These are phyloP conservation scores for Zalerion maritima DNA, from an alignment of 495 filamentous ascomycete genomes.

Conservation along the genomic window DNA sequence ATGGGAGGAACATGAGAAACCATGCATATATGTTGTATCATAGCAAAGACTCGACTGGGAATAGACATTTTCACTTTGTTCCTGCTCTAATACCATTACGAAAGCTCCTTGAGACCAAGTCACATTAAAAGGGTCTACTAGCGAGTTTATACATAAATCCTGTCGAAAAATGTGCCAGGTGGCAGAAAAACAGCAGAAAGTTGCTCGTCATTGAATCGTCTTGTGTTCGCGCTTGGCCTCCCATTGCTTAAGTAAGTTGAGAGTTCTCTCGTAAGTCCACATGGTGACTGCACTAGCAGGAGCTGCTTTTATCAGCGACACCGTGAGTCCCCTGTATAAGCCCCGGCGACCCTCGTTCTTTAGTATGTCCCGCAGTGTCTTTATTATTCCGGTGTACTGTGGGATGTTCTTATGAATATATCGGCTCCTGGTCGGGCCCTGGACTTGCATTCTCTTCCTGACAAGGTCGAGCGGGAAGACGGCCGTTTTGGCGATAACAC, in stretches of 20 bases:
- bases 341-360: constrained; percentile 60
- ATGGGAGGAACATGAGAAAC: too few relatives aligned
- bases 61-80: too few relatives aligned
- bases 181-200: too few relatives aligned
- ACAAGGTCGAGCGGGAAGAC: constrained; percentile 93
- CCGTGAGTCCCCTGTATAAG: constrained; percentile 74
- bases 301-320: constrained; percentile 85
- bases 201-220: too few relatives aligned
- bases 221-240: constrained; percentile 14
- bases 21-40: too few relatives aligned
- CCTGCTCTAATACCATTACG: too few relatives aligned
- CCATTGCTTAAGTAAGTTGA: constrained; percentile 41
- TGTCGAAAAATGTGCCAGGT: too few relatives aligned
- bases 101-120: too few relatives aligned
- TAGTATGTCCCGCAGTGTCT: constrained; percentile 52
- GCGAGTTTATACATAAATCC: too few relatives aligned
- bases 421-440: constrained; percentile 63
- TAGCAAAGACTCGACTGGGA: too few relatives aligned
- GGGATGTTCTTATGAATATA: constrained; percentile 88
- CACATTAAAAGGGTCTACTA: too few relatives aligned
- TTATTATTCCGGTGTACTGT: constrained; percentile 53
- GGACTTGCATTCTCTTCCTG: constrained; percentile 84
- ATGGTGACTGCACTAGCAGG: constrained; percentile 91
- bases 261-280: constrained; percentile 86
- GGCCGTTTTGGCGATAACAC: constrained; percentile 68